phyloP scores from a whole-genome alignment of 306 rosid species.

The Prunus davidiana region DNA sequence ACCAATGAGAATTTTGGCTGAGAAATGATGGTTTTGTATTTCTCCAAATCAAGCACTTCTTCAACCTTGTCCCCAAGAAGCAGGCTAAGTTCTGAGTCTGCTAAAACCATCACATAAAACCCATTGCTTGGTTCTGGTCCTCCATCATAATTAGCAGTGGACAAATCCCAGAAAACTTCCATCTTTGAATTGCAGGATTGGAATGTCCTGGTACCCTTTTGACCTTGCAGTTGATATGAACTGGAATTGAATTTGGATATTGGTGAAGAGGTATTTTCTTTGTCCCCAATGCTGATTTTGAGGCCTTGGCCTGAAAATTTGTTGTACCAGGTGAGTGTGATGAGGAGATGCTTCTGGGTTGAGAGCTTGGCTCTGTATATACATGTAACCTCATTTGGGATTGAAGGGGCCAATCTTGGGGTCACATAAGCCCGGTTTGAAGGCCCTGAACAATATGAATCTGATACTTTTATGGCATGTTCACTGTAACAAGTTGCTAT shows the following conservation, averaged over 20 bases:
- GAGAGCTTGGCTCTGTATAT: conserved; percentile 48
- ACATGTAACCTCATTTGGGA: conserved; percentile 45
- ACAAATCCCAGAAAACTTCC: conserved; percentile 64
- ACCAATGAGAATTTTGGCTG: conserved; percentile 39
- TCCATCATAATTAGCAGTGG: conserved; percentile 45
- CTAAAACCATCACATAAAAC: conserved; percentile 49
- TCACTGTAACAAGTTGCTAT: conserved; percentile 86
- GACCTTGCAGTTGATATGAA: conserved; percentile 23
- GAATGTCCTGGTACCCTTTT: conserved; percentile 45
- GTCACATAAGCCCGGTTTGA: conserved; percentile 40
- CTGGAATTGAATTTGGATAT: conserved; percentile 2
- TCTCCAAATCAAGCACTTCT: conserved; percentile 12
- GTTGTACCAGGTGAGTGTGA: conserved; percentile 53
- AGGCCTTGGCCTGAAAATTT: conserved; percentile 47
- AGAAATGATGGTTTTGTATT: not conserved
- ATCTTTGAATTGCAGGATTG: conserved; percentile 20
- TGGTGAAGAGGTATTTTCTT: not conserved
- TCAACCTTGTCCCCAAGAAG: conserved; percentile 54
- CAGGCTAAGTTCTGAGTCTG: conserved; percentile 51
- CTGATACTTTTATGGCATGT: conserved; percentile 73
- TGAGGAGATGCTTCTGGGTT: conserved; percentile 35
- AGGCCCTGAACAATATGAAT: conserved; percentile 82
- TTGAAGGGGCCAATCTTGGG: conserved; percentile 50
- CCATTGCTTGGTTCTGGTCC: conserved; percentile 67
- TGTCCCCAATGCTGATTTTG: conserved; percentile 27